Percentiles rank a stretch among this genome's conserved stretches.
Conservation (phyloP, 208 protist species). For the Vickermania ingenoplastis region DNA sequence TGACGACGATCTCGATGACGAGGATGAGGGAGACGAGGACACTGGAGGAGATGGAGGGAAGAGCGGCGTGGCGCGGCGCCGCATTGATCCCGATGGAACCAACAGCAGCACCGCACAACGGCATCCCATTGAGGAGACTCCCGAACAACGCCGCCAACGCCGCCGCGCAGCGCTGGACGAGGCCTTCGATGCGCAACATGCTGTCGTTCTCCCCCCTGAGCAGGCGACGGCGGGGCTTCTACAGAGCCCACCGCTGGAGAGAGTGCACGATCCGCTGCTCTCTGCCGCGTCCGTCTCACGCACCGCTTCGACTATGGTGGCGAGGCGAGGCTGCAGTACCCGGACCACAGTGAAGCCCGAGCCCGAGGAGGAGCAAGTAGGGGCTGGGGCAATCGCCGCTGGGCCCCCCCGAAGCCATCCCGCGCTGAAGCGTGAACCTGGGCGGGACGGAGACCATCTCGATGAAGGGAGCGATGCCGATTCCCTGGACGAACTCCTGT, state of each 20-base stretch:
- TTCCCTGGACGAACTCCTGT: neutral
- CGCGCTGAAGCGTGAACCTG: neutral
- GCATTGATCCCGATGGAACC: conserved; percentile 2
- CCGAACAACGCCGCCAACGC: neutral
- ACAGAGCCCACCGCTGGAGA: neutral
- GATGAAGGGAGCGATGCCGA: neutral
- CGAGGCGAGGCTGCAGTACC: no score
- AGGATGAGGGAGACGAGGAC: conserved; percentile 11
- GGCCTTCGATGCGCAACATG: neutral
- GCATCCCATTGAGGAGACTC: neutral
- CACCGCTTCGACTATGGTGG: neutral
- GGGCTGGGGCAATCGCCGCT: neutral
- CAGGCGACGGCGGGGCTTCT: neutral
- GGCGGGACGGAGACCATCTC: neutral
- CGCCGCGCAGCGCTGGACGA: neutral
- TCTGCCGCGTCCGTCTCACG: neutral
- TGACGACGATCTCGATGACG: conserved; percentile 3
- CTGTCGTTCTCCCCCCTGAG: neutral
- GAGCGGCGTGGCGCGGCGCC: neutral
- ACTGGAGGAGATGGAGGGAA: neutral
- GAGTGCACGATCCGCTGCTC: neutral
- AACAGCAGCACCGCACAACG: no score
- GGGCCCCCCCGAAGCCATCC: neutral
- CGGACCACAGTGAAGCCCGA: neutral
- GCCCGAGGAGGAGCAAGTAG: neutral